Conservation (phyloP, 495 filamentous ascomycete species). For the Cladorrhinum samala region DNA sequence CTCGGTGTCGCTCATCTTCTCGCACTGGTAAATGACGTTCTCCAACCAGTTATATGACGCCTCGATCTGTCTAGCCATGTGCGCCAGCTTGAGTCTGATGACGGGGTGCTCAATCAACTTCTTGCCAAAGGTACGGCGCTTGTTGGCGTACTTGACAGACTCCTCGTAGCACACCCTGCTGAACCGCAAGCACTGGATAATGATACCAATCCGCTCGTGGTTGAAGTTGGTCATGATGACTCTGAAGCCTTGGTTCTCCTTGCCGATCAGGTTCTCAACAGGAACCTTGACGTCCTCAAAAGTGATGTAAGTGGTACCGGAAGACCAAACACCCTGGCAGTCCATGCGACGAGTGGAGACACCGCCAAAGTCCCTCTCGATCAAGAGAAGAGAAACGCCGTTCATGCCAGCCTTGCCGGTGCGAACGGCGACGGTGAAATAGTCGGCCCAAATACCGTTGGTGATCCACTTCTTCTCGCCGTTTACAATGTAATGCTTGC, state of each 20-base stretch:
- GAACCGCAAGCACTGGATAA: slow-evolving; percentile 95
- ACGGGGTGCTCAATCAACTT: slow-evolving; percentile 93
- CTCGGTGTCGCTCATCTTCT: slow-evolving; percentile 87
- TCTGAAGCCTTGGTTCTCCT: slow-evolving; percentile 98
- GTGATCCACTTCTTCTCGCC: slow-evolving; percentile 99
- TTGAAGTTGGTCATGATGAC: slow-evolving; percentile 99
- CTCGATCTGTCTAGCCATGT: slow-evolving; percentile 98
- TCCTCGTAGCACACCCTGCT: slow-evolving; percentile 96
- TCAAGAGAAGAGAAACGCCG: slow-evolving; percentile 82
- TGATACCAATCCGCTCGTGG: slow-evolving; percentile 96
- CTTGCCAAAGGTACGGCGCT: slow-evolving; percentile 93
- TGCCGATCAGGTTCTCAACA: slow-evolving; percentile 94
- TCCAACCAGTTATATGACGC: slow-evolving; percentile 97
- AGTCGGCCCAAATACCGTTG: slow-evolving; percentile 93
- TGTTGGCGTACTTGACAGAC: slow-evolving; percentile 91
- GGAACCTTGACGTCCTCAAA: slow-evolving; percentile 99
- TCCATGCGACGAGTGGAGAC: slow-evolving; percentile 94
- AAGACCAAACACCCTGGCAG: slow-evolving; percentile 94
- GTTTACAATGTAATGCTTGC: slow-evolving; percentile 99
- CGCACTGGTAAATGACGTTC: slow-evolving; percentile 87
- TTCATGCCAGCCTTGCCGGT: slow-evolving; percentile 85
- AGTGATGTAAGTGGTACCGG: slow-evolving; percentile 92
- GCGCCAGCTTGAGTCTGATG: slow-evolving; percentile 93
- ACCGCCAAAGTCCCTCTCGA: slow-evolving; percentile 67
- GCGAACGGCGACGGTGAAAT: slow-evolving; percentile 94